Percentiles rank a stretch among this genome's conserved stretches.
Evolutionary conservation across 495 filamentous ascomycete genomes (phyloP).

Genomic region (Aspergillus funiculosus): DNA sequence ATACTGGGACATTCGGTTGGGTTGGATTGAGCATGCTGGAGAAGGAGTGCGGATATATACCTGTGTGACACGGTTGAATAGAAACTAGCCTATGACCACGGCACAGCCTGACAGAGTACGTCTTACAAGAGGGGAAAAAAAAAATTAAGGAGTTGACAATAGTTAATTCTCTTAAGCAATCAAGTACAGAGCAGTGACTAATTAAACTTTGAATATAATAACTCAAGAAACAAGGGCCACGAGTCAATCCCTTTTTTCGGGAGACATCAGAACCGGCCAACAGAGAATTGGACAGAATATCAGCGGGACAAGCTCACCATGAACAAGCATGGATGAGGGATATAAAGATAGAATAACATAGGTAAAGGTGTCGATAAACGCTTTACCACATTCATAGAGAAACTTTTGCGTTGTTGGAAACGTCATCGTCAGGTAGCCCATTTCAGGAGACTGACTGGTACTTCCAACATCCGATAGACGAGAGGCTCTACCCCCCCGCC

Average conservation of each 20-base stretch:
- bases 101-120: too few relatives aligned
- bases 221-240: conserved; percentile 34
- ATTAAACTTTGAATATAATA: conserved; percentile 5
- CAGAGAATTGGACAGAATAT: conserved; percentile 19
- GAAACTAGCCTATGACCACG: too few relatives aligned
- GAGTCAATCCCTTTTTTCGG: conserved; percentile 46
- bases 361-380: conserved; percentile 18
- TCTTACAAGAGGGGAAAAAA: background rate
- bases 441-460: conserved; percentile 23
- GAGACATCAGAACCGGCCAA: conserved; percentile 54
- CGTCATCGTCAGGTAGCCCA: conserved; percentile 23
- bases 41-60: too few relatives aligned
- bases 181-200: conserved; percentile 12
- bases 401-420: conserved; percentile 28
- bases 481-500: conserved; percentile 33
- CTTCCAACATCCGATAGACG: conserved; percentile 26
- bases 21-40: background rate
- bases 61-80: too few relatives aligned
- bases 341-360: conserved; percentile 21
- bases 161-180: background rate
- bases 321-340: conserved; percentile 18
- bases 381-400: conserved; percentile 18
- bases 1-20: background rate
- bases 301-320: conserved; percentile 17
- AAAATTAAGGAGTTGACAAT: conserved; percentile 3